Percentiles rank a stretch among this genome's conserved stretches.
These are phyloP conservation scores for Cryptococcus sp. DNA, from an alignment of 1,284 basidiomycete species.

Conservation along the genomic window DNA sequence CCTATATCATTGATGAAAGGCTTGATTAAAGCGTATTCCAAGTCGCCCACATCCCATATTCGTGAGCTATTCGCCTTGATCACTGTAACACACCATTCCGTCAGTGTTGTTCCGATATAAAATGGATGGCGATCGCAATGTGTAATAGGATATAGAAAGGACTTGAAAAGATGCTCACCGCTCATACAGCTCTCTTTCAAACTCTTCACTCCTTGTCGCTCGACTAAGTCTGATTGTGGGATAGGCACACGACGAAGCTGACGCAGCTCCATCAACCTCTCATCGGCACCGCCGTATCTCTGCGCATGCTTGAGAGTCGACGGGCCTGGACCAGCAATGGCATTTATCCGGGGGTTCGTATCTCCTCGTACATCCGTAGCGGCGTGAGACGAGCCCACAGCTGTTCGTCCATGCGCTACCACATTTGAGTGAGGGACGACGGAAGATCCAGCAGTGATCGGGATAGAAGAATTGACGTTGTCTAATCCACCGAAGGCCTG, in stretches of 20 bases:
- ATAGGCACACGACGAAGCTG: not conserved
- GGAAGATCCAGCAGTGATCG: not conserved
- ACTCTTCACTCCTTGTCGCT: slow-evolving; percentile 11
- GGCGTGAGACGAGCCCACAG: too few species aligned
- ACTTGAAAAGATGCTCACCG: slow-evolving; percentile 11
- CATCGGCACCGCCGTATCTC: slow-evolving; percentile 7
- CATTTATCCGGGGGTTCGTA: not conserved
- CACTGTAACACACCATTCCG: slow-evolving; percentile 20
- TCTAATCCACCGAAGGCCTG: not conserved
- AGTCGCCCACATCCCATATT: slow-evolving; percentile 45
- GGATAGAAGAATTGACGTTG: not conserved
- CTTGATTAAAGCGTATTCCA: slow-evolving; percentile 34
- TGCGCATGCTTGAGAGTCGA: too few species aligned
- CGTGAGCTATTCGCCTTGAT: slow-evolving; percentile 28
- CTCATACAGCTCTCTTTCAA: slow-evolving; percentile 18
- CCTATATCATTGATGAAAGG: slow-evolving; percentile 39
- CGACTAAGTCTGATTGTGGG: too few species aligned
- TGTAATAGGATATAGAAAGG: too few species aligned
- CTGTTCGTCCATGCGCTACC: too few species aligned
- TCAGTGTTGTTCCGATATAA: too few species aligned
- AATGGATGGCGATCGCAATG: too few species aligned
- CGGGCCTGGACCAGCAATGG: not conserved
- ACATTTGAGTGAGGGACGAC: not conserved
- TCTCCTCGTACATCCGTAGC: too few species aligned
- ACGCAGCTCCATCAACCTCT: slow-evolving; percentile 19